phyloP scores from a whole-genome alignment of 2,329 filamentous ascomycete genomes.

The Westerdykella sp. region DNA sequence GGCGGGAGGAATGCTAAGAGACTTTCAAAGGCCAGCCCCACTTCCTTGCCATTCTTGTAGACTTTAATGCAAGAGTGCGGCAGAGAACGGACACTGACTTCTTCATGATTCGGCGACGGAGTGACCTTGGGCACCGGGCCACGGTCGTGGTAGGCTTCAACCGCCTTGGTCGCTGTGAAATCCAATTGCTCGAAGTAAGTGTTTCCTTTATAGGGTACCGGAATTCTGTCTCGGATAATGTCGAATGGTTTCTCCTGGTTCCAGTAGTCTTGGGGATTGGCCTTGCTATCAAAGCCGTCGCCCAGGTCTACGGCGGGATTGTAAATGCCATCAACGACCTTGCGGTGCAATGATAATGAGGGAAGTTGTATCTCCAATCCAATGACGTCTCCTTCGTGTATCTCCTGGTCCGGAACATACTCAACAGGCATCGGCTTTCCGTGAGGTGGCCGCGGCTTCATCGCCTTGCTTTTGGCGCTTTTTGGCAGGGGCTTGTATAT shows the following conservation, averaged over 20 bases:
- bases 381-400: conserved; percentile 87
- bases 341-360: conserved; percentile 76
- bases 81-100: conserved; percentile 73
- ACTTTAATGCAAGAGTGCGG: conserved; percentile 81
- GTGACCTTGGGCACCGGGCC: conserved; percentile 56
- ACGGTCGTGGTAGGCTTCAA: conserved; percentile 59
- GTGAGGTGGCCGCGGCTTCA: conserved; percentile 35
- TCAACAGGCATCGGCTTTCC: conserved; percentile 33
- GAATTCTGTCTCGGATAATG: conserved; percentile 89
- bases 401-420: conserved; percentile 61
- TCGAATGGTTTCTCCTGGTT: conserved; percentile 56
- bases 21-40: conserved; percentile 83
- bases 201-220: conserved; percentile 88
- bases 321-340: conserved; percentile 79
- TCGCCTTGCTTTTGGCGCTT: conserved; percentile 33
- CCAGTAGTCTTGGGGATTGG: conserved; percentile 24
- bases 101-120: conserved; percentile 66
- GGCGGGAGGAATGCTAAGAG: conserved; percentile 88
- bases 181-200: conserved; percentile 92
- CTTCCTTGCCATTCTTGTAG: conserved; percentile 83
- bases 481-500: conserved; percentile 53
- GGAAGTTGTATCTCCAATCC: conserved; percentile 89
- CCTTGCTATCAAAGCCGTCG: conserved; percentile 49
- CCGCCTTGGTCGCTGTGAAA: conserved; percentile 78
- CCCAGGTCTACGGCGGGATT: conserved; percentile 73